Base-by-base conservation (phyloP, 139 green algal genomes). In the Chlamydomonas eustigma region DNA sequence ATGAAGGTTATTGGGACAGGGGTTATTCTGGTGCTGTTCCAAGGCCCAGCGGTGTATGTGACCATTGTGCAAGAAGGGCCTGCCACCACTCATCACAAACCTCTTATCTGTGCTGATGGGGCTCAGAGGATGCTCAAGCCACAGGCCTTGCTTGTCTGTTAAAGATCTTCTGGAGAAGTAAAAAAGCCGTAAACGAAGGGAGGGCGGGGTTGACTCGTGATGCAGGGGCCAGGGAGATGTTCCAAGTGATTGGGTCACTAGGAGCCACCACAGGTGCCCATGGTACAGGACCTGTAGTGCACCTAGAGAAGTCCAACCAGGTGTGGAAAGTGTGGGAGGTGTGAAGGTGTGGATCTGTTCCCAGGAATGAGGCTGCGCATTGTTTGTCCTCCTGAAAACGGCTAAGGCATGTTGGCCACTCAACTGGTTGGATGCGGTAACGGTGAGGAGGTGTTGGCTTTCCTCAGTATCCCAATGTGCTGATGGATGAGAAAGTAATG, bases 91-190 rank as follows among this genome's bases (percentile, higher is more conserved):
- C 2, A 31, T 28, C 2, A 39, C 64, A 50, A 73, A 74, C 3
- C 64, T 58, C 30, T 25, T 25, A 18, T 74, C 74, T 22, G 28
- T 35, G 18, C 36, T 37, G 37, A 74, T 66, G 8, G 64, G 74
- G 64, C 64, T 79, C 18, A 50, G 4, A 4, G 74, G 58, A 64
- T 79, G 74, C 64, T 79, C 64, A 34, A 25, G n/a, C 74, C 74
- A 79, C 30, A n/a, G n/a, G n/a, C n/a, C n/a, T n/a, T n/a, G n/a
- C n/a, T n/a, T n/a, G 44, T 18, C 44, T 18, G 12, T 12, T 12
- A 58, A 12, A 58, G 44, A 12, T 28, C 12, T 18, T 12, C 44
- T 28, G 44, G 44, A 12, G 44, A 58, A 18, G 12, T 12, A 18
- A 28, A 58, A 12, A 58, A 12, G 12, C 44, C 12, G 44, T 28